Evolutionary conservation across 2,329 filamentous ascomycete species (phyloP), one percentile per base, ranked within the genome.

Genomic region (Aspergillus melleus): DNA sequence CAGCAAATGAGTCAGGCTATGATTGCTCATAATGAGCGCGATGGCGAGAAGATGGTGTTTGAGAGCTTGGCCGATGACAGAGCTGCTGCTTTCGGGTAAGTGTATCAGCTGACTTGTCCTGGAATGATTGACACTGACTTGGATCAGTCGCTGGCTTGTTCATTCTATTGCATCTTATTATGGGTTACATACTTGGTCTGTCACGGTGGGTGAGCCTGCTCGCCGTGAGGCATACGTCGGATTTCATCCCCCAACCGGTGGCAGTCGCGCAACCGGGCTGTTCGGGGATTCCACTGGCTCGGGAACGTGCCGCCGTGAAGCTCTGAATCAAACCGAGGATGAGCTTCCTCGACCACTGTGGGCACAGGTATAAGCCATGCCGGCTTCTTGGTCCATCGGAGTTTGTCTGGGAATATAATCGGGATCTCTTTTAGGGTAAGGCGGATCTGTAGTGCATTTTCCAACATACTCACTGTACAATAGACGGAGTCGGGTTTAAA

Each of bases 131-230:
- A 57, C 14, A 14, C 19, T 16, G 52, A 32, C 16, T 49, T 29
- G 19, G 60, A 30, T 52, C 62, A 94, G 90, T 66, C 90, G 94
- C 64, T 98, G 93, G 90, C 85, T 98, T 56, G 91, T 96, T 1
- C 93, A 98, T 76, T 90, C 91, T 59, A 93, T 98, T 64, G 94
- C 91, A 10, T 86, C 89, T 46, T 98, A 98, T 75, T 98, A 98
- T 72, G 93, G 92, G 49, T 83, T 97, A 58, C 85, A 88, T 61
- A 96, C 93, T 20, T 92, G 88, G 80, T 93, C 90, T 4, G 86
- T 94, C 61, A 90, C 89, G 0, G 83, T 89, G 1, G 88, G 87
- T 32, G 82, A 87, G 64, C 89, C 91, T 2, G 84, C 87, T 14
- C 85, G 88, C 55, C 86, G 91, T 54, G 89, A 95, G 63, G 92